Evolutionary conservation across 441 rosid genomes (phyloP).

Genomic region (Flueggea neowawraea): DNA sequence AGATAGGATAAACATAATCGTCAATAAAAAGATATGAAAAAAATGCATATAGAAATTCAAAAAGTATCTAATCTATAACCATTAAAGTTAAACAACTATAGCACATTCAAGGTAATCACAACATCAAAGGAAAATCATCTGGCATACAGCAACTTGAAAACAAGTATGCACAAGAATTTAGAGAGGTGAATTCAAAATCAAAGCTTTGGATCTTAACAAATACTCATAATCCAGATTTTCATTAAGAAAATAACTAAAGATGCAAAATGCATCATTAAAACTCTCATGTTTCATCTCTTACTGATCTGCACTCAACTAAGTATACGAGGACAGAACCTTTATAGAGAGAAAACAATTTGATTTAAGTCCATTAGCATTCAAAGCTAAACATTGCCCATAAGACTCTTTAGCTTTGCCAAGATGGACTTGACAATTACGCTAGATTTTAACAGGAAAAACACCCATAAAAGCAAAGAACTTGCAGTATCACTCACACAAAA

Average conservation of each 20-base stretch:
- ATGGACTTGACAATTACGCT: slow-evolving; percentile 21
- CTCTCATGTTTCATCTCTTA: slow-evolving; percentile 22
- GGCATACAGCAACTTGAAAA: too few species aligned
- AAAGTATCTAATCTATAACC: too few species aligned
- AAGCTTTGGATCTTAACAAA: too few species aligned
- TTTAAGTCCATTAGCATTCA: slow-evolving; percentile 59
- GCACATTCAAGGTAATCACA: too few species aligned
- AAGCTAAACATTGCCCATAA: slow-evolving; percentile 37
- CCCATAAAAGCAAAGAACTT: background rate
- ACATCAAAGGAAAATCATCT: too few species aligned
- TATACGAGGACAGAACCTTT: slow-evolving; percentile 21
- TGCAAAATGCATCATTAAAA: background rate
- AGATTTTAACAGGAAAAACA: background rate
- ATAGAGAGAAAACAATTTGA: slow-evolving; percentile 7
- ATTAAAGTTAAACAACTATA: too few species aligned
- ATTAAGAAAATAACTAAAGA: too few species aligned
- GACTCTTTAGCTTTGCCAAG: slow-evolving; percentile 32
- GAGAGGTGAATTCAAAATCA: too few species aligned
- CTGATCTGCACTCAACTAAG: slow-evolving; percentile 23
- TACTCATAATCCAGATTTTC: background rate
- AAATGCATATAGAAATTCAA: too few species aligned
- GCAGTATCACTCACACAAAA: background rate
- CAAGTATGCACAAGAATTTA: too few species aligned
- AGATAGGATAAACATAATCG: too few species aligned
- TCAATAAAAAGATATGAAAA: too few species aligned